Evolutionary conservation across 768 basidiomycete species (phyloP).

Genomic region (Lactifluus rugatus): DNA sequence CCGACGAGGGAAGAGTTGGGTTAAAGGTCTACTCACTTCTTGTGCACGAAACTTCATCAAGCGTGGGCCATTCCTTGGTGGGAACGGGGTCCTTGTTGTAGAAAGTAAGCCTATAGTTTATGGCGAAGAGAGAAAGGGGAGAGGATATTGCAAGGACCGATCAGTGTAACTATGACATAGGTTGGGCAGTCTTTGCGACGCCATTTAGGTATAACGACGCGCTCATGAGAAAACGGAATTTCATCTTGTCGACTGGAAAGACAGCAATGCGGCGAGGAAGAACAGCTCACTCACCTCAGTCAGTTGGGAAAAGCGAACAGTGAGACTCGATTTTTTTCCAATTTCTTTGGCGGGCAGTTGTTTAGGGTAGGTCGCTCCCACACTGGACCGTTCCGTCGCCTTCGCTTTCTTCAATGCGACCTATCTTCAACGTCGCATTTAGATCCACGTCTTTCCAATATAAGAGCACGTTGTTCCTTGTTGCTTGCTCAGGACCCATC

Average conservation of each 20-base stretch:
- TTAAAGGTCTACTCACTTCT: background rate
- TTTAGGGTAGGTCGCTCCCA: slow-evolving; percentile 20
- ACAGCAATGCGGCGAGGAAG: no score
- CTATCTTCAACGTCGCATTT: background rate
- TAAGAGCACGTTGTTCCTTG: background rate
- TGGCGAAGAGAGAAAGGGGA: slow-evolving; percentile 15
- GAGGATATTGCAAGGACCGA: slow-evolving; percentile 31
- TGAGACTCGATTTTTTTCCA: background rate
- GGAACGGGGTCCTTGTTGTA: background rate
- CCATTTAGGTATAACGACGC: slow-evolving; percentile 42
- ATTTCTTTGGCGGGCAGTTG: background rate
- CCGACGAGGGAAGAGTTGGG: slow-evolving; percentile 17
- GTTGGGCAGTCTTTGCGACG: slow-evolving; percentile 38
- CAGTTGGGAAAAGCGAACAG: no score
- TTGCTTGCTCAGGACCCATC: background rate
- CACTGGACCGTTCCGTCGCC: background rate
- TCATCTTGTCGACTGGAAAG: slow-evolving; percentile 45
- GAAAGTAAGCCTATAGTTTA: background rate
- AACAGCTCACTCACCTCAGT: slow-evolving; percentile 5
- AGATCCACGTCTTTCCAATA: background rate
- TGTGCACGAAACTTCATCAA: background rate
- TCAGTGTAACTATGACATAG: slow-evolving; percentile 93
- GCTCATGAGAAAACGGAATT: slow-evolving; percentile 38
- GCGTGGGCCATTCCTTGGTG: slow-evolving; percentile 16
- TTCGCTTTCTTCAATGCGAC: background rate